phyloP scores from a whole-genome alignment of 1,284 basidiomycete genomes.

The Pseudozyma pruni region DNA sequence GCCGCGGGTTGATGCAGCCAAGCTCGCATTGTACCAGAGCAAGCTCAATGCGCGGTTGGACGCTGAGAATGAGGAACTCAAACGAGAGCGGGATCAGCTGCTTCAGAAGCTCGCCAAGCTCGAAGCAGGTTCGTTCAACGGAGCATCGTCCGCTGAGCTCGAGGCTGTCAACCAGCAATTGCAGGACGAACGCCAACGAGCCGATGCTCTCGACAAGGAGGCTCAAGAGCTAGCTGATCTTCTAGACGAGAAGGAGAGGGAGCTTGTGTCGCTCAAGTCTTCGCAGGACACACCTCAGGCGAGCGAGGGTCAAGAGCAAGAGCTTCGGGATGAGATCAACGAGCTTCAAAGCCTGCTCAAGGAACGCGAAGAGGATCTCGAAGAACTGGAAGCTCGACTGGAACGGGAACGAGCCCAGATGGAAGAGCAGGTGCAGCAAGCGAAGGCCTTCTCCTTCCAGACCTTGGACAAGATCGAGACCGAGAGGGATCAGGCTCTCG shows the following conservation, averaged over 20 bases:
- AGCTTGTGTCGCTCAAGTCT: conserved; percentile 21
- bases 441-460: conserved; percentile 46
- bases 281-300: background rate
- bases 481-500: conserved; percentile 39
- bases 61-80: conserved; percentile 50
- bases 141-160: background rate
- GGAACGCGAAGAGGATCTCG: conserved; percentile 39
- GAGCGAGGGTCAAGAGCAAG: conserved; percentile 7
- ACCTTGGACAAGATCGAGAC: conserved; percentile 46
- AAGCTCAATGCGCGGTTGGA: conserved; percentile 48
- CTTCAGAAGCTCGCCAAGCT: conserved; percentile 26
- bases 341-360: conserved; percentile 39
- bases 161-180: conserved; percentile 16
- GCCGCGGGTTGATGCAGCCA: conserved; percentile 43
- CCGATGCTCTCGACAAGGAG: conserved; percentile 46
- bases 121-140: conserved; percentile 7
- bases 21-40: conserved; percentile 47
- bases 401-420: conserved; percentile 39
- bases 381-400: conserved; percentile 33
- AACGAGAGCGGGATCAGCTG: conserved; percentile 39
- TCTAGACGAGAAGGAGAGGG: conserved; percentile 40
- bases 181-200: conserved; percentile 24
- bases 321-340: conserved; percentile 25
- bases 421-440: conserved; percentile 50
- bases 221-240: conserved; percentile 48